These are phyloP conservation scores for Aspergillus ochraceus DNA, from an alignment of 2,329 filamentous ascomycete genomes.

Conservation along the genomic window DNA sequence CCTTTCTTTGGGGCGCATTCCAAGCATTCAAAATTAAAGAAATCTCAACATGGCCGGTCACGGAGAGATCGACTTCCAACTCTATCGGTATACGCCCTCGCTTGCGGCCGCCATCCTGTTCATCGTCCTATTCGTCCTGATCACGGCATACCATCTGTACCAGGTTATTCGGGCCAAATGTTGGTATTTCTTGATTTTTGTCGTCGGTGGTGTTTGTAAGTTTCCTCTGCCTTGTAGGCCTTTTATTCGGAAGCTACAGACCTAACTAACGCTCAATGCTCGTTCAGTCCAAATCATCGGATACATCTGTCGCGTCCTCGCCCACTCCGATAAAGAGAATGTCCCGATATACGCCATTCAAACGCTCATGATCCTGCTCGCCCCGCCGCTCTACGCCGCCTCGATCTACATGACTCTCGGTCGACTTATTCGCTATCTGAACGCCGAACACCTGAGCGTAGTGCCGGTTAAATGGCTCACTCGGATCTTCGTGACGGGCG, in stretches of 20 bases:
- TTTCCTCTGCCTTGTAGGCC: not conserved
- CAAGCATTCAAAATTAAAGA: not conserved
- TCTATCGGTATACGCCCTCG: conserved; percentile 47
- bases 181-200: conserved; percentile 50
- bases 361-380: conserved; percentile 36
- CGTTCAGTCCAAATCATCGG: conserved; percentile 47
- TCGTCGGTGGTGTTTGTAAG: conserved; percentile 41
- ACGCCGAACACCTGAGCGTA: conserved; percentile 33
- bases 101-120: conserved; percentile 50
- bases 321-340: conserved; percentile 25
- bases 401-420: conserved; percentile 42
- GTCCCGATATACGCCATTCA: conserved; percentile 34
- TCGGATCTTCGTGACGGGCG: conserved; percentile 35
- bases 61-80: conserved; percentile 11
- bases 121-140: conserved; percentile 45
- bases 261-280: not conserved
- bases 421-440: conserved; percentile 31
- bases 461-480: conserved; percentile 38
- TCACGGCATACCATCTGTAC: conserved; percentile 44
- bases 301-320: conserved; percentile 28
- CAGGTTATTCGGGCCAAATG: conserved; percentile 45
- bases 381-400: conserved; percentile 43
- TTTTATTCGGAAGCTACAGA: too few species aligned
- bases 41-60: not conserved
- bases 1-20: not conserved